These are phyloP conservation scores for Lentinula edodes DNA, from an alignment of 768 basidiomycete genomes.

Conservation along the genomic window DNA sequence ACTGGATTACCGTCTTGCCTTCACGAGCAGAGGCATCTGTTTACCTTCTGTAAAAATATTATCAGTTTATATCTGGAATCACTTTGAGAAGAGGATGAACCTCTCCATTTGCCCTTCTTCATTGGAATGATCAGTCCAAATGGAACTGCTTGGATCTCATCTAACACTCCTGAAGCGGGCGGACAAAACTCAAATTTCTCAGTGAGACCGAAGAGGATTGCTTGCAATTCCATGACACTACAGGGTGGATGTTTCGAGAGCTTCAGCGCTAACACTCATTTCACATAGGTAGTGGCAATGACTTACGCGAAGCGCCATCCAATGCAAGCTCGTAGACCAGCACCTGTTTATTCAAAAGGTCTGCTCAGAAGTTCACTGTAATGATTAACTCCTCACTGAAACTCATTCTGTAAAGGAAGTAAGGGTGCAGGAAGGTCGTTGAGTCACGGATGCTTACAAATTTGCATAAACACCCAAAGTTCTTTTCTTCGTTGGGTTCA, in stretches of 20 bases:
- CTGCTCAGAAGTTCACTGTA: not conserved
- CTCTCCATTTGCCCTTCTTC: not conserved
- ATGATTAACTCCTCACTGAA: slow-evolving; percentile 3
- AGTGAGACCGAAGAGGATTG: slow-evolving; percentile 31
- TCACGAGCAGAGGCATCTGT: not conserved
- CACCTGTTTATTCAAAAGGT: not conserved
- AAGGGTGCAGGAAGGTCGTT: not conserved
- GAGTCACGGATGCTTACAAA: slow-evolving; percentile 14
- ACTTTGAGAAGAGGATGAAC: not conserved
- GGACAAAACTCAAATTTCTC: slow-evolving; percentile 31
- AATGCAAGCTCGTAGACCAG: slow-evolving; percentile 2
- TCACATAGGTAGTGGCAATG: not conserved
- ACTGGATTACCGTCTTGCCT: not conserved
- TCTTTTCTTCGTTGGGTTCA: slow-evolving; percentile 11
- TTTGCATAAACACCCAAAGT: slow-evolving; percentile 19
- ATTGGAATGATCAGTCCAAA: not conserved
- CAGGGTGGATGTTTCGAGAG: not conserved
- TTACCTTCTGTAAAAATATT: not conserved
- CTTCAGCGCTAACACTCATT: not conserved
- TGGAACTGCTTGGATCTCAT: not conserved
- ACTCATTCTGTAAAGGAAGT: not conserved
- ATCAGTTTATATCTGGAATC: not conserved
- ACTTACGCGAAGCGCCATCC: slow-evolving; percentile 2
- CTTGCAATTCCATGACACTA: slow-evolving; percentile 31
- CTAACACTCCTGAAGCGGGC: slow-evolving; percentile 1